These are phyloP conservation scores for Plasmodium relictum DNA, from an alignment of 169 alveolate genomes.

Conservation along the genomic window DNA sequence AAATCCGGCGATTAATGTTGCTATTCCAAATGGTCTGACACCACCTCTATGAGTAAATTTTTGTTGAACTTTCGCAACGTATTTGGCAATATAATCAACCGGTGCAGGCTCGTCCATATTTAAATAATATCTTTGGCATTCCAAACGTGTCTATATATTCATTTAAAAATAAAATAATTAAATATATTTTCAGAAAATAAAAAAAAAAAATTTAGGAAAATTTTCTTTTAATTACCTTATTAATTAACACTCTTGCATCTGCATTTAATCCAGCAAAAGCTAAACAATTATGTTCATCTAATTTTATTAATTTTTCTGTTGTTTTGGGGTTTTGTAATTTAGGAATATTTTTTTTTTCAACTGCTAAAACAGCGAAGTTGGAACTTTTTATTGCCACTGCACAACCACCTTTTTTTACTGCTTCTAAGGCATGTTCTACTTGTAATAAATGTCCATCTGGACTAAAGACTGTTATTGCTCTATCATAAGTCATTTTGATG, in stretches of 20 bases:
- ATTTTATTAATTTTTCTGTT: constrained; percentile 92
- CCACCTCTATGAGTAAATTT: constrained; percentile 98
- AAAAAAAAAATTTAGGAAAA: constrained; percentile 1
- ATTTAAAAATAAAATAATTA: not conserved
- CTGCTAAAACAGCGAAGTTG: constrained; percentile 97
- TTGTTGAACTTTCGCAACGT: constrained; percentile 95
- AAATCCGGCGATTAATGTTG: constrained; percentile 96
- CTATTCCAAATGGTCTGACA: constrained; percentile 99
- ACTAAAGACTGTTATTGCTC: constrained; percentile 99
- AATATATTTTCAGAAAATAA: constrained; percentile 6
- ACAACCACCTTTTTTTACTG: constrained; percentile 97
- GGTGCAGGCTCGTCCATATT: constrained; percentile 96
- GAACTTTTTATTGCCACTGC: constrained; percentile 97
- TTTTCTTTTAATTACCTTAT: constrained; percentile 82
- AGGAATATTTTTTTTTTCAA: constrained; percentile 97
- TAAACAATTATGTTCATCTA: constrained; percentile 95
- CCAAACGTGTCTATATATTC: constrained; percentile 92
- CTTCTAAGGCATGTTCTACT: constrained; percentile 99
- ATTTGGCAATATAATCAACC: constrained; percentile 96
- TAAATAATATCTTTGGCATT: constrained; percentile 96
- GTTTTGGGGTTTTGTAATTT: constrained; percentile 95
- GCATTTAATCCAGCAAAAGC: constrained; percentile 99
- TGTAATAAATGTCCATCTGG: constrained; percentile 99
- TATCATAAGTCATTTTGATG: constrained; percentile 94
- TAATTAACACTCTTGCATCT: constrained; percentile 98